Percentiles rank a stretch among this genome's conserved stretches.
phyloP scores from a whole-genome alignment of 257 asterid genomes.

The Salvia hispanica region DNA sequence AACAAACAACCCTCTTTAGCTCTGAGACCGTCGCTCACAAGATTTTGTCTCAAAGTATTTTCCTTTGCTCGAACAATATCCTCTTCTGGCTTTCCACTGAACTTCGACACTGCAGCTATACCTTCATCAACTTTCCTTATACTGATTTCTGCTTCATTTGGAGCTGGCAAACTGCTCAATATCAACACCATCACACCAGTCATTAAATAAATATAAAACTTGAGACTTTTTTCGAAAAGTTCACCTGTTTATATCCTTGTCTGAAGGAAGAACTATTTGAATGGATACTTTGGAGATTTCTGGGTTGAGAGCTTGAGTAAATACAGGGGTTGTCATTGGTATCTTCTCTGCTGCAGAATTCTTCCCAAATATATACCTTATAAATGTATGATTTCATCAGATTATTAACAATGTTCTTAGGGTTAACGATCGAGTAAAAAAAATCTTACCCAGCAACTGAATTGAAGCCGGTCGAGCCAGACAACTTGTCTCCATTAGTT shows the following conservation, averaged over 20 bases:
- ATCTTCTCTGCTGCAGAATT: constrained; percentile 75
- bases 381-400: constrained; percentile 11
- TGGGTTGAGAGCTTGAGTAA: constrained; percentile 63
- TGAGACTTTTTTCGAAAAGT: not conserved
- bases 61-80: constrained; percentile 66
- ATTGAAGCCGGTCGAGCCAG: constrained; percentile 80
- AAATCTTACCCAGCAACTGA: constrained; percentile 77
- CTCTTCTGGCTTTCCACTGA: constrained; percentile 84
- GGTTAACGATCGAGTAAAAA: not conserved
- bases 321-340: constrained; percentile 91
- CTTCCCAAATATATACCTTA: constrained; percentile 88
- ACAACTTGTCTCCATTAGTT: constrained; percentile 65
- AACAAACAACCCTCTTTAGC: constrained; percentile 66
- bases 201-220: not conserved
- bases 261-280: constrained; percentile 84
- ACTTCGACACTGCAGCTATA: constrained; percentile 72
- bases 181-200: constrained; percentile 5
- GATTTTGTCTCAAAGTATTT: constrained; percentile 48
- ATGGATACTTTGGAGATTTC: constrained; percentile 63
- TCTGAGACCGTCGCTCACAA: constrained; percentile 56
- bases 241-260: constrained; percentile 73
- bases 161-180: constrained; percentile 71
- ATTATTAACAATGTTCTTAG: constrained; percentile 5
- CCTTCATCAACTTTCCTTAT: constrained; percentile 79
- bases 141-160: constrained; percentile 58